Base-by-base conservation (phyloP, 1,139 yeast genomes). In the Candida sp. region DNA sequence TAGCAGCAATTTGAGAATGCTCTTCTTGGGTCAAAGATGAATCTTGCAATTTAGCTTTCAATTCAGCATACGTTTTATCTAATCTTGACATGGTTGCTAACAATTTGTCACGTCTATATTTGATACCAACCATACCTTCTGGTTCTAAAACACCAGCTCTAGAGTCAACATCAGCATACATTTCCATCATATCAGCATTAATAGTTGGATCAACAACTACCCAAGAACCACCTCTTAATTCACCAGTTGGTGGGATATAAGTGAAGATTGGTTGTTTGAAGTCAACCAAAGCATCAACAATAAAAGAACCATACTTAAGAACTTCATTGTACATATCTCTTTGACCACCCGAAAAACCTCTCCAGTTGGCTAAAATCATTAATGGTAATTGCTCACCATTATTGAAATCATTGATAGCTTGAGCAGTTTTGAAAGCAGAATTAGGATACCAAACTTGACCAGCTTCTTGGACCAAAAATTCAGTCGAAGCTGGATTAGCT, bases 401-500 rank as follows among this genome's bases (percentile, higher is more conserved):
- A 76, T 93, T 93, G 81, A 93, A 93, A 64, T 93, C 99, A 56
- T 86, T 87, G 57, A 93, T 93, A 22, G 99, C 98, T 75, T 93
- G 99, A 5, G 99, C 96, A 44, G 99, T 93, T 81, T 93, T 93
- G 79, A 88, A 93, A 12, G 99, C 99, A 49, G 97, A 87, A 74
- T 93, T 95, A 56, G 99, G 99, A 75, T 90, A 89, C 99, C 99
- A 93, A 53, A 93, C 99, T 75, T 90, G 97, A 64, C 99, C 99
- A 51, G 99, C 97, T 70, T 93, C 99, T 68, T 88, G 96, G 48
- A 89, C 70, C 64, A 86, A 72, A 54, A 81, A 71, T 70, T 93
- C 99, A 40, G 95, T 88, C 25, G 97, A 90, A 44, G 81, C 90
- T 41, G 96, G 96, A 68, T 93, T 93, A 35, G 99, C 99, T 41